Conservation (phyloP, 176 grass and related monocot species). For the Cenchrus purpureus region DNA sequence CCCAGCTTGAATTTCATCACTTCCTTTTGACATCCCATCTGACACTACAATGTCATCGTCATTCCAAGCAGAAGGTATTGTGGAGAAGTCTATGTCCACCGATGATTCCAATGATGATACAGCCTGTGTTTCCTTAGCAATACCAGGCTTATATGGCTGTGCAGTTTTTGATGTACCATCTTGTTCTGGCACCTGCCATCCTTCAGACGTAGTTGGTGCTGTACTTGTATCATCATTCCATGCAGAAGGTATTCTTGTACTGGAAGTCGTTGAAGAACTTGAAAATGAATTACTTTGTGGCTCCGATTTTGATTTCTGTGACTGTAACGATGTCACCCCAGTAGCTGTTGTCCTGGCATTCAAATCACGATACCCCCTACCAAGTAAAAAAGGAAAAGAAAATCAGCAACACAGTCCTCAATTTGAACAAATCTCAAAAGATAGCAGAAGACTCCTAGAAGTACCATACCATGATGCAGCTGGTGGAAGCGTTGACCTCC, state of each 20-base stretch:
- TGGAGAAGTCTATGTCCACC: constrained; percentile 64
- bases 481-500: constrained; percentile 70
- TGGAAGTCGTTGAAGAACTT: constrained; percentile 45
- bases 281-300: constrained; percentile 40
- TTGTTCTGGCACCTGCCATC: constrained; percentile 33
- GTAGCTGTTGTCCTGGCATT: constrained; percentile 47
- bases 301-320: constrained; percentile 69
- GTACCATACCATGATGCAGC: constrained; percentile 80
- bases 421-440: constrained; percentile 11
- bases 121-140: constrained; percentile 56
- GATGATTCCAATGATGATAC: constrained; percentile 23
- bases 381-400: background rate
- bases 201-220: constrained; percentile 54
- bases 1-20: constrained; percentile 42
- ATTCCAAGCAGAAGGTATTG: constrained; percentile 84
- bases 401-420: constrained; percentile 36
- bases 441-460: background rate
- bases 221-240: constrained; percentile 81
- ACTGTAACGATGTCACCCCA: constrained; percentile 52
- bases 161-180: constrained; percentile 49
- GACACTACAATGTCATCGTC: constrained; percentile 61
- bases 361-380: constrained; percentile 71
- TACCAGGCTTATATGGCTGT: constrained; percentile 64
- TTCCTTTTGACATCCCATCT: constrained; percentile 49
- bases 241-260: constrained; percentile 61